Base-by-base conservation (phyloP, 2,329 filamentous ascomycete species). In the Chaetomiaceae sp. region DNA sequence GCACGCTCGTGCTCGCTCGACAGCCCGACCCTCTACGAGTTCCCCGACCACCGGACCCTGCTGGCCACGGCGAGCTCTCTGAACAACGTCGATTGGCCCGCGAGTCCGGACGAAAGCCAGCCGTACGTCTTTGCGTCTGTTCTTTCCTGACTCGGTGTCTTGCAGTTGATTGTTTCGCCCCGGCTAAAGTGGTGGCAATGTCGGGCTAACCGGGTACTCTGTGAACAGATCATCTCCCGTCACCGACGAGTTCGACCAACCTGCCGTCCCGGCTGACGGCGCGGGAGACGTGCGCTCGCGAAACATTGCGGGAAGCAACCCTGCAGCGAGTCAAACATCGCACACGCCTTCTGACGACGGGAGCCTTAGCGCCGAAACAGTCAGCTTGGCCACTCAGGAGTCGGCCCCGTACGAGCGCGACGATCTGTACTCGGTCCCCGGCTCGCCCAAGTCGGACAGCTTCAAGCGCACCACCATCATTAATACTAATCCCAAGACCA, bases 21-120 rank as follows among this genome's bases (percentile, higher is more conserved):
- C 66, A 84, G 81, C 65, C 81, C 81, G 56, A 83, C 80, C 29
- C 69, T 84, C 45, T 84, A 84, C 75, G 79, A 82, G 63, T 82
- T 81, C 62, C 76, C 77, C 47, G 58, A 54, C 43, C 55, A 60
- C 20, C 51, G 52, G 27, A 53, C 40, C 34, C 25, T 56, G 38
- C 25, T 55, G 20, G 53, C 54, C 12, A 48, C 57, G 1, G 9
- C 20, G 9, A 59, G 55, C 39, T 45, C 50, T 23, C 43, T 59
- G 47, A 58, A 55, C 37, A 47, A 59, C 39, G 36, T 55, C 54
- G 46, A 60, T 56, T 59, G 61, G 54, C 46, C 56, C 44, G 42
- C 57, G 52, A 57, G 57, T 60, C 51, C 58, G 45, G 61, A 53
- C 45, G 36, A 53, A 60, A 59, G 63, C 59, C 57, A 61, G 54